phyloP scores from a whole-genome alignment of 2,329 filamentous ascomycete genomes.

The Cladosporium sp. region DNA sequence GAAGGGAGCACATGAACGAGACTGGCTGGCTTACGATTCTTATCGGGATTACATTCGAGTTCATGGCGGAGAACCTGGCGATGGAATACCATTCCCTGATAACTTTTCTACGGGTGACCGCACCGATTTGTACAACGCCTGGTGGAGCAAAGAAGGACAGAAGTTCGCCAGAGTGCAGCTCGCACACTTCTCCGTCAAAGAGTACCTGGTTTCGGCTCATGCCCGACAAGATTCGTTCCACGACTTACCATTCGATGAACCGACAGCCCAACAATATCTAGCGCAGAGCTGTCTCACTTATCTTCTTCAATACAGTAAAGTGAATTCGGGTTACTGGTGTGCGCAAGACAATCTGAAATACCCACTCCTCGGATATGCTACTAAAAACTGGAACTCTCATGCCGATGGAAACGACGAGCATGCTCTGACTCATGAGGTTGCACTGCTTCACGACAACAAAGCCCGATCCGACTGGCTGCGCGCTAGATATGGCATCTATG shows the following conservation, averaged over 20 bases:
- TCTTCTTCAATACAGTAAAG: not conserved
- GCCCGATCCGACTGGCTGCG: not conserved
- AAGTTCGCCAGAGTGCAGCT: not conserved
- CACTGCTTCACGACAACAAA: not conserved
- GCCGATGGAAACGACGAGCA: not conserved
- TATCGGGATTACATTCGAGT: not conserved
- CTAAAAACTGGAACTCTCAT: not conserved
- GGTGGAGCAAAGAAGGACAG: not conserved
- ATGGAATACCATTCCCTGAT: not conserved
- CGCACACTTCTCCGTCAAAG: not conserved
- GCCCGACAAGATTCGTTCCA: not conserved
- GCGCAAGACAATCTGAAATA: not conserved
- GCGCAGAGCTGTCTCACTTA: not conserved
- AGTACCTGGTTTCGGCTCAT: not conserved
- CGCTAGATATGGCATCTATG: not conserved
- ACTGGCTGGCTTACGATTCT: not conserved
- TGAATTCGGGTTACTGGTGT: not conserved
- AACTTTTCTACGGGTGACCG: not conserved
- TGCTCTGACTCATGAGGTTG: not conserved
- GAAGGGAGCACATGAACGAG: not conserved
- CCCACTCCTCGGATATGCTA: not conserved
- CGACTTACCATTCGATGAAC: not conserved
- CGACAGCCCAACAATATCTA: not conserved
- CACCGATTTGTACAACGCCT: not conserved
- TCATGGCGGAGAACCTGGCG: not conserved